Conservation (phyloP, 495 filamentous ascomycete genomes). For the Patellaria atrata region DNA sequence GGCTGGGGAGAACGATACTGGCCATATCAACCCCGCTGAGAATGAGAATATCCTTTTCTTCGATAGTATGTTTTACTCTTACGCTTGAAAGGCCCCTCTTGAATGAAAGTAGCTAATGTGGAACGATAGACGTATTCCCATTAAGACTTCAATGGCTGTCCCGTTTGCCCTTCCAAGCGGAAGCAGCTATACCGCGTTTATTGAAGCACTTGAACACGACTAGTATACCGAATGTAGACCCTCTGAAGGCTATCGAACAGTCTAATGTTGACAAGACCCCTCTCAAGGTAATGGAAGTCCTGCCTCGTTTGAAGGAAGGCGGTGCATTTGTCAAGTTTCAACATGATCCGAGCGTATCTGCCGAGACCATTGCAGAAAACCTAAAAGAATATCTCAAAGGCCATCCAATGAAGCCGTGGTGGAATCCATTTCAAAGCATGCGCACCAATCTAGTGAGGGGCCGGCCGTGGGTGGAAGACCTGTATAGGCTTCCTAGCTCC, state of each 20-base stretch:
- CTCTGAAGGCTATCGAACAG: slow-evolving; percentile 37
- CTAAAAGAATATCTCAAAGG: slow-evolving; percentile 44
- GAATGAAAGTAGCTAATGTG: not conserved
- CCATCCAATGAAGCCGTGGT: slow-evolving; percentile 72
- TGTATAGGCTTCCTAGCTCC: slow-evolving; percentile 65
- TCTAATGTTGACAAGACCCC: slow-evolving; percentile 22
- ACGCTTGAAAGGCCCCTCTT: too few species aligned
- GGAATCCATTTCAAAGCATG: slow-evolving; percentile 65
- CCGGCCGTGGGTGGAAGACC: slow-evolving; percentile 88
- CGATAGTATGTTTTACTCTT: slow-evolving; percentile 49
- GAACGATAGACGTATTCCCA: slow-evolving; percentile 60
- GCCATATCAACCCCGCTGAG: slow-evolving; percentile 56
- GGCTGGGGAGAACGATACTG: slow-evolving; percentile 42
- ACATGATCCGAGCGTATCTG: slow-evolving; percentile 37
- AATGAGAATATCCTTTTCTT: slow-evolving; percentile 80
- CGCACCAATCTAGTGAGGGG: slow-evolving; percentile 58
- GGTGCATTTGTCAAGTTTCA: slow-evolving; percentile 87
- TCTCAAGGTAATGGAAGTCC: slow-evolving; percentile 58
- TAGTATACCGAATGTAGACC: slow-evolving; percentile 45
- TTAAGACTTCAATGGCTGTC: slow-evolving; percentile 56
- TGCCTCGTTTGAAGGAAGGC: slow-evolving; percentile 78
- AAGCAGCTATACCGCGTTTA: slow-evolving; percentile 41
- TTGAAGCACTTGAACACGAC: slow-evolving; percentile 49
- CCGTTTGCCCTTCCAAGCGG: slow-evolving; percentile 40
- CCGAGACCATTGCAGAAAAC: slow-evolving; percentile 42